phyloP scores from a whole-genome alignment of 2,329 filamentous ascomycete species.

The Penicillium sp. region DNA sequence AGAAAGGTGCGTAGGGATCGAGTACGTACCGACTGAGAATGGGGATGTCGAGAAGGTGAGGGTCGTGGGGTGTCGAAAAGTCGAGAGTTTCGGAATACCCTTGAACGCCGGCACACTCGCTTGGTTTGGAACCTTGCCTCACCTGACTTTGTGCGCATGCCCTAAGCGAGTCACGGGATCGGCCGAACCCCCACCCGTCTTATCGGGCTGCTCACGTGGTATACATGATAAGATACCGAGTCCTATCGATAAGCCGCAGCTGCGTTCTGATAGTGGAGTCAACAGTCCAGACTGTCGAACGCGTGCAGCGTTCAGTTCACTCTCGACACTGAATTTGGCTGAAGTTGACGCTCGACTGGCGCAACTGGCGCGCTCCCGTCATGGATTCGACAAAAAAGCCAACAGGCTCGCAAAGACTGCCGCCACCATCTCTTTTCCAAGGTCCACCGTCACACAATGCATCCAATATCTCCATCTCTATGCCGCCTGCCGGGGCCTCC shows the following conservation, averaged over 20 bases:
- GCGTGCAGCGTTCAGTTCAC: neutral
- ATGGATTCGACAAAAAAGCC: constrained; percentile 23
- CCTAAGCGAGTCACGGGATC: constrained; percentile 37
- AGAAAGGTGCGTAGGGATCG: constrained; percentile 4
- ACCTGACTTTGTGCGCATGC: constrained; percentile 38
- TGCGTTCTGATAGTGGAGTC: neutral
- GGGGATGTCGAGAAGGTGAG: constrained; percentile 33
- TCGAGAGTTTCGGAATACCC: constrained; percentile 35
- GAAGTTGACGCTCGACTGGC: neutral
- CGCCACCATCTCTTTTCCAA: constrained; percentile 72
- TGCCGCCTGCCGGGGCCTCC: constrained; percentile 19
- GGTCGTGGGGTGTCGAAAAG: constrained; percentile 37
- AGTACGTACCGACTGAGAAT: constrained; percentile 38
- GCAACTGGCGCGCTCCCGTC: constrained; percentile 7
- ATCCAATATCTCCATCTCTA: constrained; percentile 57
- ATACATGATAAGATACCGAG: neutral
- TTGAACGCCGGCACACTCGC: constrained; percentile 31
- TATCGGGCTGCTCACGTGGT: neutral
- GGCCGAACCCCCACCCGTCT: constrained; percentile 20
- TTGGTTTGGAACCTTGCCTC: constrained; percentile 27
- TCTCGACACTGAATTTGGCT: neutral
- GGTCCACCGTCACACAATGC: constrained; percentile 73
- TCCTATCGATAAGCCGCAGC: neutral
- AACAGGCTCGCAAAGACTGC: constrained; percentile 49
- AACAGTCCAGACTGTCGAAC: no score